Evolutionary conservation across 805 yeast genomes (phyloP).

Genomic region (Nakazawaea holstii): DNA sequence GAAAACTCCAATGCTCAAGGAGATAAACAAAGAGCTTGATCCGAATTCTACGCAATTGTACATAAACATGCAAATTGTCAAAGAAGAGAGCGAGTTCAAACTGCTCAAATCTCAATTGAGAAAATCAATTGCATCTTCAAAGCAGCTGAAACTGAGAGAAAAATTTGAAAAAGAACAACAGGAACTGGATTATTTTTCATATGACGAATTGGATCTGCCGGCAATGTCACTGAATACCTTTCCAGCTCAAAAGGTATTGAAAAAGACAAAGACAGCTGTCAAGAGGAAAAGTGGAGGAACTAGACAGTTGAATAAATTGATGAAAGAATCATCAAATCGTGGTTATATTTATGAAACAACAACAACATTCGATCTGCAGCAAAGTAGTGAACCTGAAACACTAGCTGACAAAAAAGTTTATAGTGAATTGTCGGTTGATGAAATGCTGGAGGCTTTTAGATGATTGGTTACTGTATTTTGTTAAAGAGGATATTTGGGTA

Average conservation of each 20-base stretch:
- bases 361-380: too few relatives aligned
- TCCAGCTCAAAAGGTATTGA: neutral
- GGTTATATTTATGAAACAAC: conserved; percentile 1
- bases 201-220: conserved; percentile 7
- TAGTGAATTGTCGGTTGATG: conserved; percentile 10
- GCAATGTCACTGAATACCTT: conserved; percentile 10
- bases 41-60: conserved; percentile 16
- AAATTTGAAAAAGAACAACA: conserved; percentile 12
- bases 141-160: conserved; percentile 10
- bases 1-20: conserved; percentile 19
- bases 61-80: conserved; percentile 26
- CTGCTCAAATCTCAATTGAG: conserved; percentile 14
- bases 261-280: neutral
- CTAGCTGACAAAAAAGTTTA: neutral
- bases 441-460: conserved; percentile 16
- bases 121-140: neutral
- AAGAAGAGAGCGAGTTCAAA: conserved; percentile 23
- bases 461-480: neutral
- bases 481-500: neutral
- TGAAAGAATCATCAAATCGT: conserved; percentile 4
- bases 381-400: neutral
- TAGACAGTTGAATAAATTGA: neutral
- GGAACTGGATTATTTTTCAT: conserved; percentile 4
- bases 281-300: neutral
- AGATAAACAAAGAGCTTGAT: conserved; percentile 22